These are phyloP conservation scores for Psilocybe subaeruginosa DNA, from an alignment of 768 basidiomycete genomes.

Conservation along the genomic window DNA sequence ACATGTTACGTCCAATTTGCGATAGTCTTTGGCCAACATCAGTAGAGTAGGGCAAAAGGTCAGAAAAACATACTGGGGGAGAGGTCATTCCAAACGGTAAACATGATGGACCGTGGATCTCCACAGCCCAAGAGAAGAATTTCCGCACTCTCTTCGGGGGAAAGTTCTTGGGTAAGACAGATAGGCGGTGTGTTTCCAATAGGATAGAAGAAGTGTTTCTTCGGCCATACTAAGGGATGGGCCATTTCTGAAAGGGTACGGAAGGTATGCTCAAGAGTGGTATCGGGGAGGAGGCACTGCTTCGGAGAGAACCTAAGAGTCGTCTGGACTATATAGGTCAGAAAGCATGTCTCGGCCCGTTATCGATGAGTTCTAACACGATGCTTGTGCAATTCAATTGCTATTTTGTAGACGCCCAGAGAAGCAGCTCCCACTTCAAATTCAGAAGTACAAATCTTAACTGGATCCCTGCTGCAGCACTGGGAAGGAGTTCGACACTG, in stretches of 20 bases:
- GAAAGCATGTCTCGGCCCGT: no score
- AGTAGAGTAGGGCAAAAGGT: neutral
- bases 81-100: constrained; percentile 42
- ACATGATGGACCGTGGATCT: constrained; percentile 56
- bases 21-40: constrained; percentile 7
- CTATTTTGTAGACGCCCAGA: no score
- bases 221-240: constrained; percentile 44
- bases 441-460: no score
- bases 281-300: no score
- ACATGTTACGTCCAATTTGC: constrained; percentile 51
- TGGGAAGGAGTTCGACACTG: no score
- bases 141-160: constrained; percentile 49
- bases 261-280: no score
- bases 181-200: constrained; percentile 63
- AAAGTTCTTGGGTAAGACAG: constrained; percentile 47
- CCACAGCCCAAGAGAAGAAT: constrained; percentile 62
- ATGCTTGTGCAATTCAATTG: no score
- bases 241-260: constrained; percentile 34
- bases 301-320: no score
- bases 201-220: constrained; percentile 55
- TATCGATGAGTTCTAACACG: no score
- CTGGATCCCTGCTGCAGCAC: no score
- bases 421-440: no score
- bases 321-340: no score
- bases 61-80: constrained; percentile 20